phyloP scores from a whole-genome alignment of 108 stramenopile genomes.

The Ochromonas danica region DNA sequence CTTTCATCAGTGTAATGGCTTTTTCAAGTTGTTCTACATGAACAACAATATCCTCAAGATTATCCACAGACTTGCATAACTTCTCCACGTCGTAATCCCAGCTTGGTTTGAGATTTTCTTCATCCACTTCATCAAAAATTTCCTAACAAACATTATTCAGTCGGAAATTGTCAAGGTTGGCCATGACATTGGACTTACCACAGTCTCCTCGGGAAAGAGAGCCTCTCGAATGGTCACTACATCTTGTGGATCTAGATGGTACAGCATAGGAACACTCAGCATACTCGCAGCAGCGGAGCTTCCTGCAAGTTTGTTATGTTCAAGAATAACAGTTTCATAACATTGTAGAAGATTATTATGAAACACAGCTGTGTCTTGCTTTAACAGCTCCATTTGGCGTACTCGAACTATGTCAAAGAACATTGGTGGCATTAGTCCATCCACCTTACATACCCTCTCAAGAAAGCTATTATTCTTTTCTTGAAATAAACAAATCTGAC shows the following conservation, averaged over 20 bases:
- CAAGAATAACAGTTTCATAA: background rate
- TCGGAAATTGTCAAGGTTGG: background rate
- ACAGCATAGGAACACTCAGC: background rate
- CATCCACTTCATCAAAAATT: conserved; percentile 6
- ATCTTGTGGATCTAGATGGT: background rate
- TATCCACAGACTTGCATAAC: background rate
- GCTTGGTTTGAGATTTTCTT: background rate
- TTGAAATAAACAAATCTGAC: background rate
- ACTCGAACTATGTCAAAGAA: too few species aligned
- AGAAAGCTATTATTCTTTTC: too few species aligned
- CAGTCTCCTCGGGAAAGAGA: background rate
- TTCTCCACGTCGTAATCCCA: background rate
- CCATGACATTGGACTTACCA: background rate
- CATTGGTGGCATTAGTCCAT: too few species aligned
- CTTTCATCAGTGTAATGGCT: background rate
- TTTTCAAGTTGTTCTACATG: background rate
- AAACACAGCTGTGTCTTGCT: background rate
- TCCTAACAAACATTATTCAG: conserved; percentile 2
- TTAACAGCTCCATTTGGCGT: background rate
- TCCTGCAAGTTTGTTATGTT: background rate
- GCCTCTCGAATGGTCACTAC: background rate
- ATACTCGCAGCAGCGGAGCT: background rate
- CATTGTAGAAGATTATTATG: background rate
- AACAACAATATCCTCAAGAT: background rate
- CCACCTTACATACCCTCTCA: too few species aligned